phyloP scores from a whole-genome alignment of 495 filamentous ascomycete species.

The Aspergillus affinis region DNA sequence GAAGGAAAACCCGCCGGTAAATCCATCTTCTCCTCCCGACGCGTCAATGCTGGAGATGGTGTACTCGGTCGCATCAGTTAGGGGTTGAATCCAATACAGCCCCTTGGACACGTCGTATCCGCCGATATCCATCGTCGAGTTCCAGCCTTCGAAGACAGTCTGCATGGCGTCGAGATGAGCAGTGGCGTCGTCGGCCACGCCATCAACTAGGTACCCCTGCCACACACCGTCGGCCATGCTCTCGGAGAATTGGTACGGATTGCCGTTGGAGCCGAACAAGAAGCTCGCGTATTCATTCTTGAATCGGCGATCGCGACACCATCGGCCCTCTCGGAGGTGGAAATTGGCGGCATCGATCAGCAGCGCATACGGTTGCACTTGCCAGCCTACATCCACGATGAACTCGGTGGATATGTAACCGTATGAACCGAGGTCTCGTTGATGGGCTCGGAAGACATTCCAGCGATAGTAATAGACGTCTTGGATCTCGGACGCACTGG shows the following conservation, averaged over 20 bases:
- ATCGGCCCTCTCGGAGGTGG: slow-evolving; percentile 32
- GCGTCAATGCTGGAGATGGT: slow-evolving; percentile 33
- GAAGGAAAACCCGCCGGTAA: slow-evolving; percentile 28
- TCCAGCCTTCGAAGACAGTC: slow-evolving; percentile 23
- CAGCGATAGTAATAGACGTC: slow-evolving; percentile 38
- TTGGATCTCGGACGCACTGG: slow-evolving; percentile 19
- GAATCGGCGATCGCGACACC: slow-evolving; percentile 33
- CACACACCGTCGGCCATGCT: slow-evolving; percentile 27
- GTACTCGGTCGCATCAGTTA: slow-evolving; percentile 34
- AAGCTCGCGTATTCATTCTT: slow-evolving; percentile 27
- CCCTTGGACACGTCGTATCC: slow-evolving; percentile 24
- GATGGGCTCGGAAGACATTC: slow-evolving; percentile 32
- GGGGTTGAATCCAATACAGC: slow-evolving; percentile 29
- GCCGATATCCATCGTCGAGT: slow-evolving; percentile 17
- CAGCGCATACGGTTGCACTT: slow-evolving; percentile 20
- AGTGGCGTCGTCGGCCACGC: slow-evolving; percentile 19
- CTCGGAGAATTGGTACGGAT: slow-evolving; percentile 28
- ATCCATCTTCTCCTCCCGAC: slow-evolving; percentile 25
- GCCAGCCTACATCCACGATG: slow-evolving; percentile 31
- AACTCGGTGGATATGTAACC: slow-evolving; percentile 34
- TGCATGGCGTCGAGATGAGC: slow-evolving; percentile 25
- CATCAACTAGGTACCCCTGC: slow-evolving; percentile 32
- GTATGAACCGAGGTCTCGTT: slow-evolving; percentile 27
- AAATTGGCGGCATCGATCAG: slow-evolving; percentile 28
- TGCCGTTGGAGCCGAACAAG: slow-evolving; percentile 19